Evolutionary conservation across 2,329 filamentous ascomycete species (phyloP), one percentile per base, ranked within the genome.

Genomic region (Trichophyton verrucosum): DNA sequence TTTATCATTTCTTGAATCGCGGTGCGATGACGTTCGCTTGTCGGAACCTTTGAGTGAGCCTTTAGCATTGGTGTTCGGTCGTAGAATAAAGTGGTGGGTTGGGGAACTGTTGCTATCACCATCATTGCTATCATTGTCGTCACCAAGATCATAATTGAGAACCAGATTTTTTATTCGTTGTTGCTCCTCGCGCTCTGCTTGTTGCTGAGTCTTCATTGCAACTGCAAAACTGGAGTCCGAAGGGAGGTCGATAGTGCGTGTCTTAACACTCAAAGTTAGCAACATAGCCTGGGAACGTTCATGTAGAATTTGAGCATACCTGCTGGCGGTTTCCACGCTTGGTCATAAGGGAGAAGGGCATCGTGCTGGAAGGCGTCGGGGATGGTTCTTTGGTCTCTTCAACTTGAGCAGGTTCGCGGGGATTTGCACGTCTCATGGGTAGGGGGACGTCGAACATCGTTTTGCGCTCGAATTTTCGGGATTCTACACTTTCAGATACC

Each of bases 121-220:
- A 78, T 94, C 88, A 69, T 80, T 76, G 65, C 91, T 86, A 70
- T 95, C 89, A 67, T 79, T 86, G 69, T 85, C 82, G 64, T 95
- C 91, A 58, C 89, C 86, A 71, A 96, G 84, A 75, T 99, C 94
- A 71, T 96, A 95, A 74, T 96, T 97, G 67, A 99, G 80, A 60
- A 99, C 94, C 53, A 99, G 81, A 69, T 90, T 96, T 78, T 99
- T 99, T 83, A 99, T 99, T 64, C 94, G 88, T 73, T 96, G 91
- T 73, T 99, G 92, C 73, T 99, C 95, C 71, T 96, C 94, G 59
- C 88, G 87, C 72, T 97, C 92, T 2, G 91, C 92, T 75, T 95
- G 88, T 72, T 96, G 91, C 76, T 97, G 91, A 63, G 84, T 91
- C 72, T 90, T 94, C 91, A 99, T 94, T 49, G 94, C 94, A 65